phyloP scores from a whole-genome alignment of 179 eudicot genomes.

The Corrigiola litoralis region DNA sequence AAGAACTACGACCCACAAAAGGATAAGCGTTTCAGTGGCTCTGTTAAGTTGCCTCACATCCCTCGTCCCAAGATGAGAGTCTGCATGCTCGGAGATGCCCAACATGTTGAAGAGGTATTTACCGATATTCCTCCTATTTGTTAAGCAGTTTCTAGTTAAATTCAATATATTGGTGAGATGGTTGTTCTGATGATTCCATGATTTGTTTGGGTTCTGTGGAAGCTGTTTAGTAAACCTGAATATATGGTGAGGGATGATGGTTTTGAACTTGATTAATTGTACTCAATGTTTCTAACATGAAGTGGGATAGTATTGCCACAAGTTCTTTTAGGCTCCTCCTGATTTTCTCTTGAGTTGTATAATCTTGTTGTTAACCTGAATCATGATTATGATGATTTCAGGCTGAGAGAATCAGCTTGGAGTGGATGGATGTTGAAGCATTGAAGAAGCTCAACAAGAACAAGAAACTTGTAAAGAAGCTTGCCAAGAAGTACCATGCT shows the following conservation, averaged over 20 bases:
- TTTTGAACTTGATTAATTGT: too few species aligned
- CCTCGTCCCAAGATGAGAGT: conserved; percentile 96
- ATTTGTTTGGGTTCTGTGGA: too few species aligned
- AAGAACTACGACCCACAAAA: conserved; percentile 95
- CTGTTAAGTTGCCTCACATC: conserved; percentile 83
- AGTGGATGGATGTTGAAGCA: conserved; percentile 42
- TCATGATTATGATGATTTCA: too few species aligned
- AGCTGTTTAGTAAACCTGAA: too few species aligned
- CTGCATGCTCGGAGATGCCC: conserved; percentile 99
- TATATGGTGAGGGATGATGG: too few species aligned
- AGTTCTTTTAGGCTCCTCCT: neutral
- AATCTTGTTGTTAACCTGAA: too few species aligned
- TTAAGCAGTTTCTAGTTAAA: too few species aligned
- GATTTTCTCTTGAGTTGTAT: neutral
- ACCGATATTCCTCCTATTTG: neutral
- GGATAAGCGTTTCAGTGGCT: conserved; percentile 99
- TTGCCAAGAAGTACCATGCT: conserved; percentile 76
- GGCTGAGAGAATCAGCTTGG: conserved; percentile 40
- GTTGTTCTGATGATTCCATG: too few species aligned
- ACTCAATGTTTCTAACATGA: too few species aligned
- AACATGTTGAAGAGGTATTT: conserved; percentile 85
- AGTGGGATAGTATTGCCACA: too few species aligned
- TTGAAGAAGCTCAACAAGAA: conserved; percentile 70
- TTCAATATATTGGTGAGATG: too few species aligned
- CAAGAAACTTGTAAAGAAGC: conserved; percentile 91